A percentile compares a stretch with the other conserved stretches of the same genome.
Evolutionary conservation across 1,139 yeast genomes (phyloP).

Genomic region (Suhomyces ambrosiae): DNA sequence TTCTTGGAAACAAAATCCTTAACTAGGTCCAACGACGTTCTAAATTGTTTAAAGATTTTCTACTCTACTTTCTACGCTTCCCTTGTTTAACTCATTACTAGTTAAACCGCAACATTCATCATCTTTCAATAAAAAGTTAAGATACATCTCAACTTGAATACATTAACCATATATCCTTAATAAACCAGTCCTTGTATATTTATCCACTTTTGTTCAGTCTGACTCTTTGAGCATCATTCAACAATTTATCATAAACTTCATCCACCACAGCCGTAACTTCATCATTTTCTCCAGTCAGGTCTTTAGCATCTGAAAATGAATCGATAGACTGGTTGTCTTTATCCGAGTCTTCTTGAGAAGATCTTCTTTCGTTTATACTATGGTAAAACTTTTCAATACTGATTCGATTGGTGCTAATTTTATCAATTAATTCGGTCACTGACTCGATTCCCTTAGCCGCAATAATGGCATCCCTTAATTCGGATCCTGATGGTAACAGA

Average conservation of each 20-base stretch:
- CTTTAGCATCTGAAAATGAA: conserved; percentile 24
- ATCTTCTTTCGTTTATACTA: conserved; percentile 14
- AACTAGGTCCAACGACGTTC: no score
- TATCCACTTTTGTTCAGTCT: conserved; percentile 44
- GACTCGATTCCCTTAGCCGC: conserved; percentile 77
- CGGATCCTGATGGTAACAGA: conserved; percentile 71
- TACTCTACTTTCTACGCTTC: no score
- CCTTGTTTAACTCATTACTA: no score
- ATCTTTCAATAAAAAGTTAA: no score
- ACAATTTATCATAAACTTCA: conserved; percentile 68
- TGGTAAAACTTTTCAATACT: conserved; percentile 58
- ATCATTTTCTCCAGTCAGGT: conserved; percentile 11
- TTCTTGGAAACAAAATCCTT: no score
- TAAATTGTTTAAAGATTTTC: no score
- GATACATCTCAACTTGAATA: not conserved
- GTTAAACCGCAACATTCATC: no score
- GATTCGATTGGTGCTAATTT: conserved; percentile 56
- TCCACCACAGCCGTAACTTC: conserved; percentile 50
- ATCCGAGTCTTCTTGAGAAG: conserved; percentile 14
- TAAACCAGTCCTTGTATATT: no score
- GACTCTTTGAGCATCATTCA: conserved; percentile 67
- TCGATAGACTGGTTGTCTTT: conserved; percentile 39
- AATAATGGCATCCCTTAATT: conserved; percentile 73
- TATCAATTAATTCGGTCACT: conserved; percentile 68
- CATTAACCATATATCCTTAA: no score